Conservation (phyloP, 1,284 basidiomycete genomes). For the Cutaneotrichosporon sp. region DNA sequence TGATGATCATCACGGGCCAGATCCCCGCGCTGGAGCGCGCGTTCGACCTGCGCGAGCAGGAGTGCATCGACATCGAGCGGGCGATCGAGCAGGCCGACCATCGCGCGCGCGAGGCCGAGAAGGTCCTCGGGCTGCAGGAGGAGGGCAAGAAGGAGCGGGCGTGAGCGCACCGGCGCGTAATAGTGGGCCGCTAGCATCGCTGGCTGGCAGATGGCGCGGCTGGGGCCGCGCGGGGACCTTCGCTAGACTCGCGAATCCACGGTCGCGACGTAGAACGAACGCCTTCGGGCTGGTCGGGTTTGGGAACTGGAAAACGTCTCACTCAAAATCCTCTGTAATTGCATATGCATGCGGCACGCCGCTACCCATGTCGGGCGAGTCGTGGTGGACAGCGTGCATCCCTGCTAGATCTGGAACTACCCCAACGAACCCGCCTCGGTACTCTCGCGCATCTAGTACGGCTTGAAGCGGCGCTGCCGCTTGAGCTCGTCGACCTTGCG, state of each 20-base stretch:
- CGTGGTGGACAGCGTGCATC: too few species aligned
- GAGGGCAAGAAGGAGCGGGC: slow-evolving; percentile 14
- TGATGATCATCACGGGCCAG: slow-evolving; percentile 37
- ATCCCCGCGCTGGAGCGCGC: slow-evolving; percentile 43
- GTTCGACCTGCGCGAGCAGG: slow-evolving; percentile 48
- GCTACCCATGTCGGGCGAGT: background rate
- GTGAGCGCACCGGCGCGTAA: background rate
- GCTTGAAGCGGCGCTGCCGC: slow-evolving; percentile 74
- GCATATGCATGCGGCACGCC: slow-evolving; percentile 12
- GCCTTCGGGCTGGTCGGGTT: background rate
- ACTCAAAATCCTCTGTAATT: slow-evolving; percentile 12
- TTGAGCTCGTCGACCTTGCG: slow-evolving; percentile 81
- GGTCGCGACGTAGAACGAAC: slow-evolving; percentile 7
- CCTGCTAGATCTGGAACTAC: too few species aligned
- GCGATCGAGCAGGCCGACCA: slow-evolving; percentile 54
- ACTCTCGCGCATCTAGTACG: slow-evolving; percentile 74
- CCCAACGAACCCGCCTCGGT: too few species aligned
- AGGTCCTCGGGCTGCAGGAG: slow-evolving; percentile 19
- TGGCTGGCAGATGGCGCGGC: background rate
- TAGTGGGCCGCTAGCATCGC: too few species aligned
- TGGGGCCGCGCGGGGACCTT: background rate
- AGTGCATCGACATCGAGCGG: slow-evolving; percentile 52
- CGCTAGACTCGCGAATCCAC: slow-evolving; percentile 7
- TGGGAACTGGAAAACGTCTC: slow-evolving; percentile 1
- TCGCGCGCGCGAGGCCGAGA: slow-evolving; percentile 31